A percentile compares a stretch with the other conserved stretches of the same genome.
phyloP scores from a whole-genome alignment of 2,329 filamentous ascomycete genomes.

The Monilinia fructigena region DNA sequence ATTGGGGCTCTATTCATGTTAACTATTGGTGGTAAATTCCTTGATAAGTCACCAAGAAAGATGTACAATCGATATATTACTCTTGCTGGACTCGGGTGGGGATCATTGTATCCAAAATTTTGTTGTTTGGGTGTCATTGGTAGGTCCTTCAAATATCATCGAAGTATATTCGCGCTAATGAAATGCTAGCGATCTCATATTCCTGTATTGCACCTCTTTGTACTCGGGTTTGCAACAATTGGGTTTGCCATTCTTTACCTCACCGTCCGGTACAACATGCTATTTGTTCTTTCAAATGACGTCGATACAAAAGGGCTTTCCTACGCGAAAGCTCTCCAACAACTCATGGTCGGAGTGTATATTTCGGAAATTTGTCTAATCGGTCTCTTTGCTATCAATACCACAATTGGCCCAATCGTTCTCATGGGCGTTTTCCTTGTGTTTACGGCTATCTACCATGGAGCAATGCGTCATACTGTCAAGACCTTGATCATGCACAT shows the following conservation, averaged over 20 bases:
- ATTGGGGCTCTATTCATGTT: slow-evolving; percentile 69
- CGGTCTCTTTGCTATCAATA: slow-evolving; percentile 74
- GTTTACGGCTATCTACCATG: slow-evolving; percentile 72
- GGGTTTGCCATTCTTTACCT: slow-evolving; percentile 79
- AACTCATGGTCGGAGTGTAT: slow-evolving; percentile 81
- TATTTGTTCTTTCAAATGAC: slow-evolving; percentile 77
- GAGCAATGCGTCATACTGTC: slow-evolving; percentile 68
- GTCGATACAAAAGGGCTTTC: slow-evolving; percentile 85
- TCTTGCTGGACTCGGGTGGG: slow-evolving; percentile 77
- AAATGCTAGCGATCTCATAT: slow-evolving; percentile 69
- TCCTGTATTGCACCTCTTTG: slow-evolving; percentile 83
- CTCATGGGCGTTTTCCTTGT: slow-evolving; percentile 74
- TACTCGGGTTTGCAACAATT: slow-evolving; percentile 76
- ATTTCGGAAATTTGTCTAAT: slow-evolving; percentile 79
- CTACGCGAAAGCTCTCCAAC: slow-evolving; percentile 82
- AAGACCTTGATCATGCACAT: slow-evolving; percentile 73
- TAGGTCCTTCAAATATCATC: slow-evolving; percentile 39
- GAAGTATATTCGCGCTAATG: slow-evolving; percentile 21
- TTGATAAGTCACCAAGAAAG: slow-evolving; percentile 75
- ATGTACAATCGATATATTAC: slow-evolving; percentile 75
- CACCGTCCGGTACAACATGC: slow-evolving; percentile 83
- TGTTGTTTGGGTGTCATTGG: slow-evolving; percentile 77
- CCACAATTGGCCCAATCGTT: slow-evolving; percentile 65
- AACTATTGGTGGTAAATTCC: slow-evolving; percentile 68
- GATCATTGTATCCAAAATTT: slow-evolving; percentile 76